A percentile compares a stretch with the other conserved stretches of the same genome.
These are phyloP conservation scores for Calonectria hongkongensis DNA, from an alignment of 2,329 filamentous ascomycete species.

Conservation along the genomic window DNA sequence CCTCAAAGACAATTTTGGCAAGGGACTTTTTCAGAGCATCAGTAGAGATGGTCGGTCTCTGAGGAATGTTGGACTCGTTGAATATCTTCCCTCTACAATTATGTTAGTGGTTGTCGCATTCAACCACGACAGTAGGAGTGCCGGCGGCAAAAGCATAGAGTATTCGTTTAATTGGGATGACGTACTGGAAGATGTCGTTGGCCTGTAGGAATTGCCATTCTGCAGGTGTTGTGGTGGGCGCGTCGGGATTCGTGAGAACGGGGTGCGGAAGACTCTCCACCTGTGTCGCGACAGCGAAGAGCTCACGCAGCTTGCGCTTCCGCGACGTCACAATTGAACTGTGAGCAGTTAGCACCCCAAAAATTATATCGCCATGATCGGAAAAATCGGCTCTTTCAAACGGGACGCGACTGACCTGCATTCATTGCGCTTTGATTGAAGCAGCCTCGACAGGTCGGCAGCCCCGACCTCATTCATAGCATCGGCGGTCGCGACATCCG, in stretches of 20 bases:
- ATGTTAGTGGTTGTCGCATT: conserved; percentile 49
- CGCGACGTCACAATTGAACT: conserved; percentile 87
- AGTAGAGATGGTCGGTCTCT: conserved; percentile 66
- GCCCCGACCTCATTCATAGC: conserved; percentile 83
- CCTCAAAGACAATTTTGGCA: conserved; percentile 54
- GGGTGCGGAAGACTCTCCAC: conserved; percentile 76
- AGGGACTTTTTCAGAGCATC: conserved; percentile 65
- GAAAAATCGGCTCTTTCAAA: conserved; percentile 69
- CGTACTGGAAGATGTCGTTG: conserved; percentile 77
- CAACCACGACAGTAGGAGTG: conserved; percentile 45
- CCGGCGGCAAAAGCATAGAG: conserved; percentile 42
- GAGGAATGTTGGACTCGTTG: conserved; percentile 72
- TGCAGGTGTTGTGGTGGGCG: conserved; percentile 69
- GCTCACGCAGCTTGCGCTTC: conserved; percentile 92
- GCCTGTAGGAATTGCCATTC: conserved; percentile 75
- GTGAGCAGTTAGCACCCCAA: conserved; percentile 65
- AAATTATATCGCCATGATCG: conserved; percentile 68
- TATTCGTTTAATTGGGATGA: conserved; percentile 51
- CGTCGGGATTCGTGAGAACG: conserved; percentile 74
- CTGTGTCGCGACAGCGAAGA: conserved; percentile 87
- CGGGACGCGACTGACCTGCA: conserved; percentile 72
- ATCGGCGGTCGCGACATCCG: conserved; percentile 81
- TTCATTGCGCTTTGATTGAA: conserved; percentile 79
- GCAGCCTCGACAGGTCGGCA: conserved; percentile 79
- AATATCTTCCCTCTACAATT: conserved; percentile 63